A percentile compares a stretch with the other conserved stretches of the same genome.
These are phyloP conservation scores for Ceratocystis huliohia DNA, from an alignment of 2,329 filamentous ascomycete genomes.

Conservation along the genomic window DNA sequence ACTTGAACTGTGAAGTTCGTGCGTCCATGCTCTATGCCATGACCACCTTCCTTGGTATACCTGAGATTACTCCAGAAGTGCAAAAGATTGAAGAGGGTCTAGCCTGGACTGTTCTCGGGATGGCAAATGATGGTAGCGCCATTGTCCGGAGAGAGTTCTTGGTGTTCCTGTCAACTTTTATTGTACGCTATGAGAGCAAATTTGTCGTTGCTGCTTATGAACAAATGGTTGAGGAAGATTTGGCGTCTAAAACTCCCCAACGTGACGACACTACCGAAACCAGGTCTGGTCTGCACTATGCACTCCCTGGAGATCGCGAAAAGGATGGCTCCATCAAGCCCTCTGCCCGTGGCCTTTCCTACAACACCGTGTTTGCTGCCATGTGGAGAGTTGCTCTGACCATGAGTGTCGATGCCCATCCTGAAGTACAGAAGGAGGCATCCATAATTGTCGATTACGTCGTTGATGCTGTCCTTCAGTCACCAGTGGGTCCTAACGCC, in stretches of 20 bases:
- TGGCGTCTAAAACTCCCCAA: slow-evolving; percentile 47
- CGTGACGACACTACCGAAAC: slow-evolving; percentile 44
- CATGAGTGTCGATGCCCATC: slow-evolving; percentile 84
- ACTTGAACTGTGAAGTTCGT: slow-evolving; percentile 82
- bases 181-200: slow-evolving; percentile 79
- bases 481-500: slow-evolving; percentile 57
- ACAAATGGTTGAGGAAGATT: slow-evolving; percentile 72
- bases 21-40: slow-evolving; percentile 88
- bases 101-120: slow-evolving; percentile 75
- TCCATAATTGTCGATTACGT: slow-evolving; percentile 77
- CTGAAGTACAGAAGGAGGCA: slow-evolving; percentile 79
- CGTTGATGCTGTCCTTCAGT: slow-evolving; percentile 63
- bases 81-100: slow-evolving; percentile 83
- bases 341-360: slow-evolving; percentile 50
- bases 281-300: slow-evolving; percentile 52
- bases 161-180: slow-evolving; percentile 86
- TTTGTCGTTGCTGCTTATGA: slow-evolving; percentile 88
- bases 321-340: slow-evolving; percentile 46
- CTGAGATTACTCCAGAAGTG: slow-evolving; percentile 81
- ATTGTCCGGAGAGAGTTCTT: slow-evolving; percentile 88
- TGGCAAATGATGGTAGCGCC: slow-evolving; percentile 87
- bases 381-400: slow-evolving; percentile 91
- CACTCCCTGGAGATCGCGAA: slow-evolving; percentile 42
- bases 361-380: slow-evolving; percentile 82
- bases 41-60: slow-evolving; percentile 87